Conservation (phyloP, 164 flowering plant genomes). For the Malania oleifera region DNA sequence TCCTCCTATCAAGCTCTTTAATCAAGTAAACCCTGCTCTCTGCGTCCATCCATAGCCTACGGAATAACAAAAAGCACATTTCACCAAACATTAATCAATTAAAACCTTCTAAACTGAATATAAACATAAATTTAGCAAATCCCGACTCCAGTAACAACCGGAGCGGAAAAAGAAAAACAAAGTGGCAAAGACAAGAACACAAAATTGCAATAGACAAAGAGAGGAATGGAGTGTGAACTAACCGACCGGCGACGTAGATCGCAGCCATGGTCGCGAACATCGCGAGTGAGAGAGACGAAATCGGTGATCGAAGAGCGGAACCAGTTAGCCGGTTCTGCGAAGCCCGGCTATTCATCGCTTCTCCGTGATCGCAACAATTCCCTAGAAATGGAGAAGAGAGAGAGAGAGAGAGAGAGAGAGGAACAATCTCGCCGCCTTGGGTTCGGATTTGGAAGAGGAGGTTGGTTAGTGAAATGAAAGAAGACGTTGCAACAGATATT, state of each 20-base stretch:
- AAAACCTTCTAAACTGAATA: neutral
- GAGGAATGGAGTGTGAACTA: conserved; percentile 6
- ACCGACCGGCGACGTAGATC: conserved; percentile 90
- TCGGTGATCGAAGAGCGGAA: conserved; percentile 44
- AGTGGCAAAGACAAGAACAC: neutral
- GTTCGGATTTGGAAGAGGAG: too few relatives aligned
- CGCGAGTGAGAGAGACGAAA: conserved; percentile 54
- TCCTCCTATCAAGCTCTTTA: conserved; percentile 79
- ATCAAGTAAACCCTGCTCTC: conserved; percentile 73
- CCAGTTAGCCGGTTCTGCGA: conserved; percentile 46
- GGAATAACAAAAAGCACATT: neutral
- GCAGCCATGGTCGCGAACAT: conserved; percentile 83
- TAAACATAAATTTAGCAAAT: neutral
- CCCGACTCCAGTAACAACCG: neutral
- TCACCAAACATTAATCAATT: neutral
- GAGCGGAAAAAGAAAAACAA: neutral
- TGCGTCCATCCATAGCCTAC: conserved; percentile 91
- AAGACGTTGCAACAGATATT: too few relatives aligned
- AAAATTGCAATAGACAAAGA: neutral
- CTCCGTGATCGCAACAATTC: too few relatives aligned
- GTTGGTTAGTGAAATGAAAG: too few relatives aligned
- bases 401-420: too few relatives aligned
- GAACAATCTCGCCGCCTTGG: too few relatives aligned
- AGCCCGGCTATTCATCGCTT: conserved; percentile 59
- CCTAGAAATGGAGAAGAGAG: too few relatives aligned